phyloP scores from a whole-genome alignment of 805 yeast species.

The Zygosaccharomyces gambellarensis region DNA sequence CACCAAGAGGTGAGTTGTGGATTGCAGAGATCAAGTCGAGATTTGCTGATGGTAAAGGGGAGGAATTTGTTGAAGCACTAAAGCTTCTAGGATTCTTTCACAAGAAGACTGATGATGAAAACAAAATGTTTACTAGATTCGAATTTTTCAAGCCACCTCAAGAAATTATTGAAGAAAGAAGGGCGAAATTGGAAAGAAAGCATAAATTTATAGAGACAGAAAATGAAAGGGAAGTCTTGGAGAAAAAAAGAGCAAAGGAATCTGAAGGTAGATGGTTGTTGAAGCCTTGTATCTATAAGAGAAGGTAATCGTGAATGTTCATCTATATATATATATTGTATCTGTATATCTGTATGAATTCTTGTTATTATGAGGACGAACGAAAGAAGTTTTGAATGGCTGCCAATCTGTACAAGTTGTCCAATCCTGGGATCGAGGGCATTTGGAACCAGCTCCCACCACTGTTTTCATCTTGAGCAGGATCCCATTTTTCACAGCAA shows the following conservation, averaged over 20 bases:
- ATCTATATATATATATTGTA: background rate
- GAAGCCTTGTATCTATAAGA: constrained; percentile 93
- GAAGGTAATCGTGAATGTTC: constrained; percentile 45
- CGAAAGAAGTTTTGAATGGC: constrained; percentile 30
- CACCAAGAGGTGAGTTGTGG: constrained; percentile 94
- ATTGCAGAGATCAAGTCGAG: constrained; percentile 95
- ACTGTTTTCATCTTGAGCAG: constrained; percentile 13
- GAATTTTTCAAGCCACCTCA: constrained; percentile 86
- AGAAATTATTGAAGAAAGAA: constrained; percentile 59
- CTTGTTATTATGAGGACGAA: constrained; percentile 8
- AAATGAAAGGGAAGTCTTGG: constrained; percentile 55
- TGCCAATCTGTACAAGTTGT: constrained; percentile 23
- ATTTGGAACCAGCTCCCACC: constrained; percentile 29
- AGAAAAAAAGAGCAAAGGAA: constrained; percentile 44
- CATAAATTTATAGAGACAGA: constrained; percentile 69
- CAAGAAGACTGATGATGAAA: constrained; percentile 76
- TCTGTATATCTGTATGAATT: background rate
- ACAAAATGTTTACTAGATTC: constrained; percentile 91
- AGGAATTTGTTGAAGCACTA: constrained; percentile 75
- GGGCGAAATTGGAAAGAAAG: constrained; percentile 55
- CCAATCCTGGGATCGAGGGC: constrained; percentile 28
- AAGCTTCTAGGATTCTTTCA: constrained; percentile 82
- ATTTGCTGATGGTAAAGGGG: constrained; percentile 68
- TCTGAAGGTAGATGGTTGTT: constrained; percentile 87
- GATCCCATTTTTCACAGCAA: constrained; percentile 84